Base-by-base conservation (phyloP, 345 rosid species). In the Pseudoturritis turrita region DNA sequence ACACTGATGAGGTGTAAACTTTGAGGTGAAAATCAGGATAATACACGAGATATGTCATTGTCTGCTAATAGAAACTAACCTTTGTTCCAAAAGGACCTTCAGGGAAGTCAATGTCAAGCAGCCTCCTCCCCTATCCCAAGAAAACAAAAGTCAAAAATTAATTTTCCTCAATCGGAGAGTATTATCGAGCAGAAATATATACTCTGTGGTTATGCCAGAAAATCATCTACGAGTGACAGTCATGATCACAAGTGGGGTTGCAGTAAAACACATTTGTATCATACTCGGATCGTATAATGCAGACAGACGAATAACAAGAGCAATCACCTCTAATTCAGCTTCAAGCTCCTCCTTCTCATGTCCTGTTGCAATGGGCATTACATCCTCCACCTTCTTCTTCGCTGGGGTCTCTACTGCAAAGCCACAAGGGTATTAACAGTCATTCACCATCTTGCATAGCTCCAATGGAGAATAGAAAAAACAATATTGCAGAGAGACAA, bases 31-130 rank as follows among this genome's bases (percentile, higher is more conserved):
- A 18, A 39, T 9, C 44, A 37, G 41, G 52, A 23, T 3, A 31
- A 45, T 33, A 14, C 2, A 50, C 46, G 6, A 29, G 12, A 29
- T 22, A 35, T 56, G 36, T 43, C 3, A 6, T n/a, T n/a, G n/a
- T n/a, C n/a, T n/a, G 28, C 40, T 25, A 47, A 23, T 3, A 43
- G 21, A 53, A 62, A 23, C 92, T 33, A 59, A 91, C 99, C 94
- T 91, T 91, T 3, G 96, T 91, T 68, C 99, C 98, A 65, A 91
- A 95, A 52, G 98, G 97, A 76, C 99, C 94, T 7, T 44, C 81
- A 2, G 98, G 97, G 68, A 56, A 43, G 83, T 95, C 61, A 22
- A 87, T 85, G 28, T 91, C 96, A 52, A 88, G 91, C 59, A 92
- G 21, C 21, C 80, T 72, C 81, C 51, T 91, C 56, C 99, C 99